These are phyloP conservation scores for Microdochium trichocladiopsis DNA, from an alignment of 2,329 filamentous ascomycete genomes.

Conservation along the genomic window DNA sequence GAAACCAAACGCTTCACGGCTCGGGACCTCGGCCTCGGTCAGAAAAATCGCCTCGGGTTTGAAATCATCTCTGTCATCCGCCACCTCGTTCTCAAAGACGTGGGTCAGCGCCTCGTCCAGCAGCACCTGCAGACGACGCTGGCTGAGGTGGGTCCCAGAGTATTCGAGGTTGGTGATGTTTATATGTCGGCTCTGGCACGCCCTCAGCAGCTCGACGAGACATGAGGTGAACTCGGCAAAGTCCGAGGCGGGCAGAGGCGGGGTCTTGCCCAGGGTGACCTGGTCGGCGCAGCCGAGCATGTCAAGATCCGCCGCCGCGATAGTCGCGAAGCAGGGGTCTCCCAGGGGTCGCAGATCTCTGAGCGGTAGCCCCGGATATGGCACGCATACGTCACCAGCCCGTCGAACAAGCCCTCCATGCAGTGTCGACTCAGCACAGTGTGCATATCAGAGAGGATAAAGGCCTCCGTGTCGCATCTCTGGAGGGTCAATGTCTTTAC, in stretches of 20 bases:
- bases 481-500: not conserved
- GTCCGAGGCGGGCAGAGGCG: not conserved
- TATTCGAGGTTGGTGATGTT: not conserved
- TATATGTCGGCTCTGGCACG: not conserved
- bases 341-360: not conserved
- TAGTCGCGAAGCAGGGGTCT: too few species aligned
- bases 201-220: not conserved
- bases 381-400: not conserved
- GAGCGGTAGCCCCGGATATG: not conserved
- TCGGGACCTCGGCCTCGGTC: not conserved
- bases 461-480: not conserved
- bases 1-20: not conserved
- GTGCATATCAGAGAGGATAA: not conserved
- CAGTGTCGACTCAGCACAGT: not conserved
- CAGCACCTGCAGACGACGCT: not conserved
- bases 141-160: too few species aligned
- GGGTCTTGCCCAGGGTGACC: too few species aligned
- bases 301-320: not conserved
- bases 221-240: not conserved
- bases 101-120: not conserved
- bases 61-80: not conserved
- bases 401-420: not conserved
- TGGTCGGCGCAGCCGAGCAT: not conserved
- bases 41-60: not conserved
- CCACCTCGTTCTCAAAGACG: not conserved